Evolutionary conservation across 768 basidiomycete genomes (phyloP).

Genomic region (Mycena galopus): DNA sequence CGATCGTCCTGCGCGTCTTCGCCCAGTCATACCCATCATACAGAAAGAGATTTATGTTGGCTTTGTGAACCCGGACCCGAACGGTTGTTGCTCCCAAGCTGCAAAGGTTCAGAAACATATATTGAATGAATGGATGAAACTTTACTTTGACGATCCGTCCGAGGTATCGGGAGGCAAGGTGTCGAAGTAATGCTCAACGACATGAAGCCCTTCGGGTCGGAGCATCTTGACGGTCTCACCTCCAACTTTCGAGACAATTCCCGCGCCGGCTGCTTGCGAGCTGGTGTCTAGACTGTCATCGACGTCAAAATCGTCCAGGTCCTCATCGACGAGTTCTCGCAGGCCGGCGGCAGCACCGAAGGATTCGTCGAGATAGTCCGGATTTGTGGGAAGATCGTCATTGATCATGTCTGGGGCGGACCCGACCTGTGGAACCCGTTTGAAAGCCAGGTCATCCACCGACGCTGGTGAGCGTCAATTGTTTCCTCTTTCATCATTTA

Average conservation of each 20-base stretch:
- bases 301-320: conserved; percentile 74
- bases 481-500: neutral
- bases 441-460: conserved; percentile 88
- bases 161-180: conserved; percentile 68
- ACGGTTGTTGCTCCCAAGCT: conserved; percentile 63
- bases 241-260: conserved; percentile 71
- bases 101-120: conserved; percentile 19
- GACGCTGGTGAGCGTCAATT: conserved; percentile 60
- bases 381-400: conserved; percentile 92
- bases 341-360: conserved; percentile 85
- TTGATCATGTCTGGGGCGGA: conserved; percentile 88
- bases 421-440: conserved; percentile 78
- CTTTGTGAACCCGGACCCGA: conserved; percentile 69
- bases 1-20: conserved; percentile 86
- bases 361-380: conserved; percentile 88
- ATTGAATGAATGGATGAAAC: neutral
- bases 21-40: conserved; percentile 98
- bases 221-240: conserved; percentile 91
- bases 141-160: conserved; percentile 62
- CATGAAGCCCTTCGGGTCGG: conserved; percentile 69
- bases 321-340: conserved; percentile 78
- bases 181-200: conserved; percentile 83
- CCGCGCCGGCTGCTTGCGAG: conserved; percentile 44
- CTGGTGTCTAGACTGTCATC: conserved; percentile 47
- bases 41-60: conserved; percentile 76